phyloP scores from a whole-genome alignment of 208 protist genomes.

The Acanthamoeba healyi region DNA sequence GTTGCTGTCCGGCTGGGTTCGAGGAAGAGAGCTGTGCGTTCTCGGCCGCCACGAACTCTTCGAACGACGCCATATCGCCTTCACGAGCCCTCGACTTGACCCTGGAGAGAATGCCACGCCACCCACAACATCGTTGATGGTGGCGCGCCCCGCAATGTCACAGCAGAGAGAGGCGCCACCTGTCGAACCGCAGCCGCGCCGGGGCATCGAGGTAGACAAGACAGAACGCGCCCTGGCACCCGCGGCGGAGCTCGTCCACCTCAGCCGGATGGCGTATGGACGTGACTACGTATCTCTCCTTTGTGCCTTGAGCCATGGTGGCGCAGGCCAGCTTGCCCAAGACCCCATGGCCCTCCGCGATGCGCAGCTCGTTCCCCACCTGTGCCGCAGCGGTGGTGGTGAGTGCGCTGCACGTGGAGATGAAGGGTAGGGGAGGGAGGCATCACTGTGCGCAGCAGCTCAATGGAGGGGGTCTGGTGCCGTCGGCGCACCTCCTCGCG shows the following conservation, averaged over 20 bases:
- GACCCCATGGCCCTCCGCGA: not conserved
- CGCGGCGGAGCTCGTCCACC: not conserved
- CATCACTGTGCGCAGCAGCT: not conserved
- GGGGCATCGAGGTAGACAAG: not conserved
- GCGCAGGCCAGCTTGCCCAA: not conserved
- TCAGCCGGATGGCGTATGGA: conserved; percentile 32
- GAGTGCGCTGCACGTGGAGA: not conserved
- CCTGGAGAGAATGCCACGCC: not conserved
- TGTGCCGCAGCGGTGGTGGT: not conserved
- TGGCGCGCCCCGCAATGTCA: too few relatives aligned
- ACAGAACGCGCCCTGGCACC: not conserved
- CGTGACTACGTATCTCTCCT: not conserved
- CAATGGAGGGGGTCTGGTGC: not conserved
- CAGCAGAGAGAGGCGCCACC: not conserved
- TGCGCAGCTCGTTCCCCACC: conserved; percentile 52
- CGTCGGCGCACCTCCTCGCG: not conserved
- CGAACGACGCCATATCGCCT: conserved; percentile 12
- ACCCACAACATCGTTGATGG: too few relatives aligned
- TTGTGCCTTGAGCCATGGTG: not conserved
- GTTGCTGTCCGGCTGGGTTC: conserved; percentile 6
- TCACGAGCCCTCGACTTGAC: not conserved
- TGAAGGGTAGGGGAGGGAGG: not conserved
- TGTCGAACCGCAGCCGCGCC: not conserved
- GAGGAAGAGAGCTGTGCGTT: conserved; percentile 7
- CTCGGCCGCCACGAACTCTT: conserved; percentile 32